These are phyloP conservation scores for Candida coquimbonensis DNA, from an alignment of 805 yeast genomes.

Conservation along the genomic window DNA sequence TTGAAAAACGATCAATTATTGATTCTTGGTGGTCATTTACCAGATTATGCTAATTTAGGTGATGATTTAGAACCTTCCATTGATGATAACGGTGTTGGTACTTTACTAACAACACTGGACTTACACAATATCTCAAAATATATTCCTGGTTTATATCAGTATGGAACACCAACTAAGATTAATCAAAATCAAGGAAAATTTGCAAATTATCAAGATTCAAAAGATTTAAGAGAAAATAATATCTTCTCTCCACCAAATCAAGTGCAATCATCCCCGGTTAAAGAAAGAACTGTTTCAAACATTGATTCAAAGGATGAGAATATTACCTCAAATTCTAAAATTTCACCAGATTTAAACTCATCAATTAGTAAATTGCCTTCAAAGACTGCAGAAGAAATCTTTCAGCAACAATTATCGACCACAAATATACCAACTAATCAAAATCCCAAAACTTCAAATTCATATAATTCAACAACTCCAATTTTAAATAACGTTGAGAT, in stretches of 20 bases:
- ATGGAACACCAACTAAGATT: slow-evolving; percentile 28
- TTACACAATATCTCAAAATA: slow-evolving; percentile 29
- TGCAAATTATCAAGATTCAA: slow-evolving; percentile 11
- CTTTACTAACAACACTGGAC: slow-evolving; percentile 60
- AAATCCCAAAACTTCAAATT: background rate
- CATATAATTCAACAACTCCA: background rate
- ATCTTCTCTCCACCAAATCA: slow-evolving; percentile 24
- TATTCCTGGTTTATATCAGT: slow-evolving; percentile 30
- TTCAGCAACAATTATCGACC: slow-evolving; percentile 9
- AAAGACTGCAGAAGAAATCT: slow-evolving; percentile 21
- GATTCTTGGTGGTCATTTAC: slow-evolving; percentile 88
- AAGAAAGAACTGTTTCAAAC: slow-evolving; percentile 2
- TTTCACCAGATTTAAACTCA: background rate
- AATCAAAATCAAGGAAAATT: slow-evolving; percentile 14
- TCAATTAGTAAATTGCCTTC: background rate
- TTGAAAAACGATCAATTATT: slow-evolving; percentile 60
- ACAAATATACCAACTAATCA: slow-evolving; percentile 1
- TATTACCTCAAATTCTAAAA: background rate
- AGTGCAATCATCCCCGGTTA: slow-evolving; percentile 9
- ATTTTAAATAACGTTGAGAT: background rate
- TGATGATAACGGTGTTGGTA: slow-evolving; percentile 48
- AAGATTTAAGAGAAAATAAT: slow-evolving; percentile 5
- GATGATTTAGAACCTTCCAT: slow-evolving; percentile 48
- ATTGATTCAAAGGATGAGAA: background rate
- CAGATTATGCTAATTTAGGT: slow-evolving; percentile 50